phyloP scores from a whole-genome alignment of 176 grass and related monocot species.

The Leersia perrieri region DNA sequence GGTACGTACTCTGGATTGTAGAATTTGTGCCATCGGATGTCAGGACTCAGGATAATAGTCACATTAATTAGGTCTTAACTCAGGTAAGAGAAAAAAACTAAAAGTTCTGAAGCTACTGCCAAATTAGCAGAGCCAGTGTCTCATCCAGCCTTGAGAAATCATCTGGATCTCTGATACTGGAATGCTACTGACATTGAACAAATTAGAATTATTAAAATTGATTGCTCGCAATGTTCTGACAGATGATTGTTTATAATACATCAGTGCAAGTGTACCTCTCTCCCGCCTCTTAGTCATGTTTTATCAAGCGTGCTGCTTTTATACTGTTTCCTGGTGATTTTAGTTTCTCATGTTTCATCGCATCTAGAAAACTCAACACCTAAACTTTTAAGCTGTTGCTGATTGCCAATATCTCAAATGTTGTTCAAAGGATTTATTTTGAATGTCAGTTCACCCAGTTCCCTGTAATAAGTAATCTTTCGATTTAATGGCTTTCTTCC shows the following conservation, averaged over 20 bases:
- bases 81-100: neutral
- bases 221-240: neutral
- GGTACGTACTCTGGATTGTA: neutral
- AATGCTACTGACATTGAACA: constrained; percentile 1
- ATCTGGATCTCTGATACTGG: constrained; percentile 25
- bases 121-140: neutral
- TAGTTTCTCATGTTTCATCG: neutral
- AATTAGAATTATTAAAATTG: constrained; percentile 1
- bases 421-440: constrained; percentile 5
- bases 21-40: neutral
- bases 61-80: constrained; percentile 7
- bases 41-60: constrained; percentile 15
- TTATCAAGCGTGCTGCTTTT: neutral
- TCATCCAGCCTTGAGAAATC: constrained; percentile 12
- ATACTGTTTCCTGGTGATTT: neutral
- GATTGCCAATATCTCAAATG: neutral
- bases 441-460: neutral
- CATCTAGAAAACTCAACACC: neutral
- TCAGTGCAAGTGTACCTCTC: neutral
- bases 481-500: neutral
- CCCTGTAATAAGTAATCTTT: neutral
- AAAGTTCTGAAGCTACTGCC: neutral
- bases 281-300: neutral
- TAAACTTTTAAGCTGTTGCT: neutral
- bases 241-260: neutral